These are phyloP conservation scores for Harrya chromipes DNA, from an alignment of 768 basidiomycete species.

Conservation along the genomic window DNA sequence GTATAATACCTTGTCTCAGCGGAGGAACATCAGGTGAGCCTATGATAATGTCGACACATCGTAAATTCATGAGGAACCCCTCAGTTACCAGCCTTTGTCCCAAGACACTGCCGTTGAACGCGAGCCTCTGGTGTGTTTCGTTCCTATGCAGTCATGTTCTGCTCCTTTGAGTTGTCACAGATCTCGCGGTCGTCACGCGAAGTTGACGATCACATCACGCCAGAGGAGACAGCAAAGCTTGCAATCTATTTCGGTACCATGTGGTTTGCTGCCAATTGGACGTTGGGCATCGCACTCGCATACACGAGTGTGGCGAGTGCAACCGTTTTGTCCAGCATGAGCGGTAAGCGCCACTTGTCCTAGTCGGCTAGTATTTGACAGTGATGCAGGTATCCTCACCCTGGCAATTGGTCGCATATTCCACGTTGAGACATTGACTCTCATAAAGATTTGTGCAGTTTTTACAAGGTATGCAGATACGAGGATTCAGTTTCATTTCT, in stretches of 20 bases:
- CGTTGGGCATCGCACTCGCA: constrained; percentile 75
- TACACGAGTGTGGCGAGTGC: constrained; percentile 92
- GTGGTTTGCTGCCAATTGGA: constrained; percentile 96
- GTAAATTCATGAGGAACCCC: constrained; percentile 1
- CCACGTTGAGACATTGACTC: constrained; percentile 72
- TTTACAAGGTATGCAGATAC: constrained; percentile 60
- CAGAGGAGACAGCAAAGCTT: constrained; percentile 69
- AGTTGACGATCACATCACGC: constrained; percentile 46
- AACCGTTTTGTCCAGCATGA: constrained; percentile 85
- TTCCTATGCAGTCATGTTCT: not conserved
- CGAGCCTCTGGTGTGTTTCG: constrained; percentile 19
- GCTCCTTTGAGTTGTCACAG: constrained; percentile 5
- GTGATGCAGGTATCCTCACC: constrained; percentile 84
- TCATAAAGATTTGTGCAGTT: constrained; percentile 75
- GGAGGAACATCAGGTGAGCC: constrained; percentile 11
- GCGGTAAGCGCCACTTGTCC: constrained; percentile 51
- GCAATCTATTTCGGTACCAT: constrained; percentile 80
- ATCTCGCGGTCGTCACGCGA: constrained; percentile 1
- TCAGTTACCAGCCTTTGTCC: constrained; percentile 25
- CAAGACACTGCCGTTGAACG: constrained; percentile 13
- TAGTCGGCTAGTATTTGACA: not conserved
- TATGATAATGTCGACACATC: not conserved
- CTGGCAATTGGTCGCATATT: constrained; percentile 80
- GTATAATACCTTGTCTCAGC: not conserved
- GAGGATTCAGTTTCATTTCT: not conserved